Conservation (phyloP, 371 early-diverging fungal genomes). For the Mucor piriformis region DNA sequence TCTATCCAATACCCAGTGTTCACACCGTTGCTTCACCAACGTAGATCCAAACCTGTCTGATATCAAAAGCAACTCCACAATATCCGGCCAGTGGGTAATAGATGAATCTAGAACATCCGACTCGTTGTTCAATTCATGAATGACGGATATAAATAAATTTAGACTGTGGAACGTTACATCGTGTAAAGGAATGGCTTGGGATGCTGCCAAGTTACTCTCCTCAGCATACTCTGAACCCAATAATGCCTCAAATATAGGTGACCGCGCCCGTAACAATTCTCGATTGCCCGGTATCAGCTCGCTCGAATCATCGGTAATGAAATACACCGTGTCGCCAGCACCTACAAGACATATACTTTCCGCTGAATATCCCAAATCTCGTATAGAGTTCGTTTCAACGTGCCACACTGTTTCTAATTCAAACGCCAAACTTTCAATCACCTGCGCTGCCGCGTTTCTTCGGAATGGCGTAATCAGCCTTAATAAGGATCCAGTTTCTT, state of each 20-base stretch:
- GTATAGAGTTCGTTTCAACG: conserved; percentile 1
- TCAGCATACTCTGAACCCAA: conserved; percentile 32
- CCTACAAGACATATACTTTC: neutral
- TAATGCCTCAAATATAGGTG: conserved; percentile 35
- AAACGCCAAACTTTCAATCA: conserved; percentile 26
- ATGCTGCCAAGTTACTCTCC: neutral
- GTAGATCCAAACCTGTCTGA: conserved; percentile 33
- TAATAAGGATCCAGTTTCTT: neutral
- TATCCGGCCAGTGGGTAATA: conserved; percentile 19
- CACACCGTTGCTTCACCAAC: conserved; percentile 22
- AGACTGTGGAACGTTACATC: conserved; percentile 28
- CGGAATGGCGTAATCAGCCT: conserved; percentile 17
- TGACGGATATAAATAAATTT: conserved; percentile 1
- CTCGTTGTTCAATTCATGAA: conserved; percentile 17
- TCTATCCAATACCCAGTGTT: conserved; percentile 30
- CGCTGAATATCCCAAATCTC: neutral
- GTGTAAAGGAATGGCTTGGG: conserved; percentile 22
- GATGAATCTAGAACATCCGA: neutral
- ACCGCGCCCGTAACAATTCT: conserved; percentile 16
- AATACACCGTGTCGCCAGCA: conserved; percentile 5
- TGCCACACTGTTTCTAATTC: conserved; percentile 3
- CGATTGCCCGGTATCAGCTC: conserved; percentile 14
- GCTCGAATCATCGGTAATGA: conserved; percentile 23
- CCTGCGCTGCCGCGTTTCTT: conserved; percentile 37
- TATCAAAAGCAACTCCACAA: conserved; percentile 28